Percentiles rank a stretch among this genome's conserved stretches.
These are phyloP conservation scores for Fusarium veterinarium DNA, from an alignment of 2,329 filamentous ascomycete species.

Conservation along the genomic window DNA sequence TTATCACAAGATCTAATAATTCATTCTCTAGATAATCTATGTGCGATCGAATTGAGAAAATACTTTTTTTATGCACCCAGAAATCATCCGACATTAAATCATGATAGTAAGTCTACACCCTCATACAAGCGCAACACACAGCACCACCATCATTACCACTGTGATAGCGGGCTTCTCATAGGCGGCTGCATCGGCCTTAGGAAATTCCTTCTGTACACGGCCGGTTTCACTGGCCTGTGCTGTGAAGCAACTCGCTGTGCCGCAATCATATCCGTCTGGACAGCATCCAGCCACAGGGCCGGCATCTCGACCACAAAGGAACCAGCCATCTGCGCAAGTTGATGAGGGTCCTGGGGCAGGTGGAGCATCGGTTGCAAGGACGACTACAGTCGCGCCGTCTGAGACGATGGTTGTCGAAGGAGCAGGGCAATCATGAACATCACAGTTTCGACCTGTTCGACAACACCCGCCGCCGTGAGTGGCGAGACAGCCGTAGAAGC, in stretches of 20 bases:
- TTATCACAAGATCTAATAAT: conserved; percentile 20
- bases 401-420: conserved; percentile 72
- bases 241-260: conserved; percentile 76
- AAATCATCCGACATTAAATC: conserved; percentile 7
- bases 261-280: conserved; percentile 80
- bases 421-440: conserved; percentile 80
- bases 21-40: conserved; percentile 18
- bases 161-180: conserved; percentile 15
- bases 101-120: not conserved
- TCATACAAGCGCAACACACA: conserved; percentile 19
- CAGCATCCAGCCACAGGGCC: conserved; percentile 84
- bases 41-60: not conserved
- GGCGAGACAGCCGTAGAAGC: conserved; percentile 91
- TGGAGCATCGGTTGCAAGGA: conserved; percentile 64
- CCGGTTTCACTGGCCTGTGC: conserved; percentile 63
- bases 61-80: not conserved
- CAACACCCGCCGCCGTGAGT: conserved; percentile 88
- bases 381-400: conserved; percentile 76
- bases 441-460: conserved; percentile 86
- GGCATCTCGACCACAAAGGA: conserved; percentile 68
- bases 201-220: conserved; percentile 66
- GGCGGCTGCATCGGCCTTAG: conserved; percentile 40
- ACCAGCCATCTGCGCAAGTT: conserved; percentile 84
- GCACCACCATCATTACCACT: conserved; percentile 13
- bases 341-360: conserved; percentile 54